Base-by-base conservation (phyloP, 306 rosid species). In the Vigna mungo region DNA sequence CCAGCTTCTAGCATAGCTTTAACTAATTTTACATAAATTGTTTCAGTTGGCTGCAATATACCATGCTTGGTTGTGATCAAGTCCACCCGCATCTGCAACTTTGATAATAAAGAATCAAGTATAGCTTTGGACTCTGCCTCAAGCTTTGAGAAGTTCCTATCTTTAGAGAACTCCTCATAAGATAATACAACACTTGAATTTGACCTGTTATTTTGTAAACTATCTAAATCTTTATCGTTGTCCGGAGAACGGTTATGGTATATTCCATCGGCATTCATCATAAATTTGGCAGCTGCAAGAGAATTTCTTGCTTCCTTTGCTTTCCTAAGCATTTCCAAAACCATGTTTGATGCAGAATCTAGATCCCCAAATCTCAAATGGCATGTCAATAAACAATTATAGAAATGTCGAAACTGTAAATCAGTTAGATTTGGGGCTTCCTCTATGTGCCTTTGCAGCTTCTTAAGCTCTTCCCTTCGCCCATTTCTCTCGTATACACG, bases 301-400 rank as follows among this genome's bases (percentile, higher is more conserved):
- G 97, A 88, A 72, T 78, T 87, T 80, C 80, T 87, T 36, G 92
- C 96, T 82, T 74, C 88, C 78, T 91, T 91, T 72, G 90, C 91
- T 81, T 87, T 93, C 46, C 87, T 83, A 51, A 90, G 88, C 98
- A 91, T 91, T 75, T 90, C 96, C 80, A 91, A 84, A 75, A 91
- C 96, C 94, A 91, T 87, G 68, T 74, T 87, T 23, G 97, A 89
- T 51, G 96, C 92, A 75, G 91, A 87, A 76, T 86, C 92, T 53
- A 88, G 85, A 85, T 93, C 94, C 55, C 98, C 90, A 75, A 91
- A 82, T 86, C 91, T 91, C 85, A 93, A 85, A 84, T 91, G 96
- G 83, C 98, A 93, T 4, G 91, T 74, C 18, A 91, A 85, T 85
- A 91, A 85, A 77, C 93, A 93, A 79, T 85, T 90, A 79, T 84